These are phyloP conservation scores for Aegilops sharonensis DNA, from an alignment of 176 grass and related monocot species.

Conservation along the genomic window DNA sequence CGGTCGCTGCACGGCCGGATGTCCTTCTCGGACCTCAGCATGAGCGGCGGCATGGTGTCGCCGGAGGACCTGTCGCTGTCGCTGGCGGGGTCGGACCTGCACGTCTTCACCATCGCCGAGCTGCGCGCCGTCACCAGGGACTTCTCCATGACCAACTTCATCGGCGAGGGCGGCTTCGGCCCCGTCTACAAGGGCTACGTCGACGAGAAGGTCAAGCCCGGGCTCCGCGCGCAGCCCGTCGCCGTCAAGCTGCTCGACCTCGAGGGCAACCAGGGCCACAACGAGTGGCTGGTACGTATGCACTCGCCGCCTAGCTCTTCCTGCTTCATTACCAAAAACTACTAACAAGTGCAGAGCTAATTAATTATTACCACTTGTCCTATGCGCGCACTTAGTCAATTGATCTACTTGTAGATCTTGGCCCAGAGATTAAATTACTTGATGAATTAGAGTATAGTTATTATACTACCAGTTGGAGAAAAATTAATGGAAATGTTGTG, in stretches of 20 bases:
- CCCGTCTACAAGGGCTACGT: constrained; percentile 91
- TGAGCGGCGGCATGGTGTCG: constrained; percentile 65
- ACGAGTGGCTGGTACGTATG: constrained; percentile 79
- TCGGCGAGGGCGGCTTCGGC: constrained; percentile 81
- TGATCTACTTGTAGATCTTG: too few species aligned
- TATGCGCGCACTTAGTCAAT: neutral
- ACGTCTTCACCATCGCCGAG: constrained; percentile 67
- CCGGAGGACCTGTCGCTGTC: constrained; percentile 92
- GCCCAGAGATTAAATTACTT: too few species aligned
- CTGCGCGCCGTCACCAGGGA: constrained; percentile 62
- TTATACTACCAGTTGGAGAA: neutral
- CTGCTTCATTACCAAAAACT: neutral
- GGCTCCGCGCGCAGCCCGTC: constrained; percentile 58
- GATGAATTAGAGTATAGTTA: too few species aligned
- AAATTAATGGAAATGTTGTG: neutral
- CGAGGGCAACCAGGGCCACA: constrained; percentile 77
- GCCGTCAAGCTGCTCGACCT: constrained; percentile 90
- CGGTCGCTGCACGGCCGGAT: constrained; percentile 52
- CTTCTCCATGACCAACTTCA: constrained; percentile 84
- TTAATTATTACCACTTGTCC: neutral
- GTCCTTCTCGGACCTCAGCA: constrained; percentile 76
- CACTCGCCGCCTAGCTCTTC: neutral
- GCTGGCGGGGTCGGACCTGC: constrained; percentile 72
- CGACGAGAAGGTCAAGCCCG: constrained; percentile 73
- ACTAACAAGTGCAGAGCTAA: neutral